Percentiles rank a stretch among this genome's conserved stretches.
Conservation (phyloP, 805 yeast genomes). For the Zygosaccharomyces rouxii region DNA sequence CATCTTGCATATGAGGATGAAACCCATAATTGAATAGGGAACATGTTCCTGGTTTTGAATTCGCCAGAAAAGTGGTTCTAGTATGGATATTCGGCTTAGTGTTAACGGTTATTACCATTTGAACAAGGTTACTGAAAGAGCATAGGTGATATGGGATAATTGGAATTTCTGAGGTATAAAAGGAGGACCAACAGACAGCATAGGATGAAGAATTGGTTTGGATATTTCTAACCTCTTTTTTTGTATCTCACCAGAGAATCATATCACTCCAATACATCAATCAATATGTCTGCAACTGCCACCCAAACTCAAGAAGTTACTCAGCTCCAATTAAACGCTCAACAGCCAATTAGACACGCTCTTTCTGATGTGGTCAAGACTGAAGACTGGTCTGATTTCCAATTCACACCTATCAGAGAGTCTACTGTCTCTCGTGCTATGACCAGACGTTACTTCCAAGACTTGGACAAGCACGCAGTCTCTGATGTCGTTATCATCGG, state of each 20-base stretch:
- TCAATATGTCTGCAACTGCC: slow-evolving; percentile 15
- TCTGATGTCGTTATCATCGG: slow-evolving; percentile 72
- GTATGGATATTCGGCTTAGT: neutral
- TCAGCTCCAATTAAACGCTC: slow-evolving; percentile 19
- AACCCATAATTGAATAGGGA: slow-evolving; percentile 1
- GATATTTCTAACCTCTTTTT: neutral
- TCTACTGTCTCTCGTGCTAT: slow-evolving; percentile 76
- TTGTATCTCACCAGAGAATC: neutral
- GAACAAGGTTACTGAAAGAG: neutral
- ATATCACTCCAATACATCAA: neutral
- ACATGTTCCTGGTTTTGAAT: neutral
- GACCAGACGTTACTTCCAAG: slow-evolving; percentile 70
- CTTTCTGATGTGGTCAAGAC: slow-evolving; percentile 31
- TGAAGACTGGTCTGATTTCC: slow-evolving; percentile 61
- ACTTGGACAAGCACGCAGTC: slow-evolving; percentile 68
- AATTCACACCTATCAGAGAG: slow-evolving; percentile 70
- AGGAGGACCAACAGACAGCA: neutral
- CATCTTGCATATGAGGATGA: neutral
- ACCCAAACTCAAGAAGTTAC: slow-evolving; percentile 15
- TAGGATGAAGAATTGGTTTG: neutral
- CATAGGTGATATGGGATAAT: neutral
- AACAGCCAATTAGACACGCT: slow-evolving; percentile 24
- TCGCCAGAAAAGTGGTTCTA: neutral
- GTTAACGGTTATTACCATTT: neutral
- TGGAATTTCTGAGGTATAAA: neutral